These are phyloP conservation scores for Thraustochytrium striatum DNA, from an alignment of 352 stramenopile species.

Conservation along the genomic window DNA sequence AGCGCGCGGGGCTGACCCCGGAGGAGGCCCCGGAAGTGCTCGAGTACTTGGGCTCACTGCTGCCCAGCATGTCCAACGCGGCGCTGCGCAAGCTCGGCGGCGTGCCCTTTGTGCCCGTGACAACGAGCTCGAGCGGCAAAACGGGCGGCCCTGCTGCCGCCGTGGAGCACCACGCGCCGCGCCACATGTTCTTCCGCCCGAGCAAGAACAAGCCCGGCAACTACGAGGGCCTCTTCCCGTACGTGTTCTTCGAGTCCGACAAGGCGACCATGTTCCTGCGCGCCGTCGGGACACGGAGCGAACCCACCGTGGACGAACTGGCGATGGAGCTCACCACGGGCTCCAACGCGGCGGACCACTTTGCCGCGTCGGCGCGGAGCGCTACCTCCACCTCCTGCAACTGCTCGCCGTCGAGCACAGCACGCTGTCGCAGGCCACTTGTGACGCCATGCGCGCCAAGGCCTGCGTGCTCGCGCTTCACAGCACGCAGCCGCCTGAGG, in stretches of 20 bases:
- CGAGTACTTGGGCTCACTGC: not conserved
- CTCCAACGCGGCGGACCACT: too few species aligned
- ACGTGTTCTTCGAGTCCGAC: constrained; percentile 15
- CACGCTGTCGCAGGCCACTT: not conserved
- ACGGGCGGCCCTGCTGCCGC: not conserved
- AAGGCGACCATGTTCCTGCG: constrained; percentile 19
- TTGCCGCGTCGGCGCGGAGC: too few species aligned
- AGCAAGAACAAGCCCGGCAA: not conserved
- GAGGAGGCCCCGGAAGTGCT: constrained; percentile 1
- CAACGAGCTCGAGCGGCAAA: not conserved
- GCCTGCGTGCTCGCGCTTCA: not conserved
- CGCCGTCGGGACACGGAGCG: not conserved
- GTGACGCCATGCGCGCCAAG: not conserved
- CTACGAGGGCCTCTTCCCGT: constrained; percentile 41
- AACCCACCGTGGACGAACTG: constrained; percentile 31
- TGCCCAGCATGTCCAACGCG: not conserved
- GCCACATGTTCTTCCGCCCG: constrained; percentile 29
- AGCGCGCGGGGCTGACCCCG: too few species aligned
- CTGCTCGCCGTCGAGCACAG: constrained; percentile 5
- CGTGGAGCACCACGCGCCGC: not conserved
- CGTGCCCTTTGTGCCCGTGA: not conserved
- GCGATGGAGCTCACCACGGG: not conserved
- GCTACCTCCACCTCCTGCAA: constrained; percentile 12
- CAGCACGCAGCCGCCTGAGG: not conserved
- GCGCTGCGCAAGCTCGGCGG: constrained; percentile 6